Percentiles rank a stretch among this genome's conserved stretches.
phyloP scores from a whole-genome alignment of 257 asterid genomes.

The Gentiana straminea region DNA sequence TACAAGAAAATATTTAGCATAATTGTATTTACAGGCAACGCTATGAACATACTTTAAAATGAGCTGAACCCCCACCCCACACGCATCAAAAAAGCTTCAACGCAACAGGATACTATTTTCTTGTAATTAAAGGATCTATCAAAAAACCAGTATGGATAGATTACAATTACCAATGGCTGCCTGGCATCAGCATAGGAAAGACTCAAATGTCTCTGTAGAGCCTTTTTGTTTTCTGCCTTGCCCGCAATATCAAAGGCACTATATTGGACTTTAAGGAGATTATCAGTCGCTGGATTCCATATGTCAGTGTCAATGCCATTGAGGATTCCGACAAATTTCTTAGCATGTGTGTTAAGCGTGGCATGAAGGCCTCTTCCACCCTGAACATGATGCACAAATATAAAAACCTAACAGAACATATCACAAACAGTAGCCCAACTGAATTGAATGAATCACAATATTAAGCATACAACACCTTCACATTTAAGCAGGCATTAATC shows the following conservation, averaged over 20 bases:
- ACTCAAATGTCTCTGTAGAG: conserved; percentile 57
- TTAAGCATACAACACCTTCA: too few relatives aligned
- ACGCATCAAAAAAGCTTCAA: too few relatives aligned
- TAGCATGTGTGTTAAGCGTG: conserved; percentile 64
- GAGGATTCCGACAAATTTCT: conserved; percentile 81
- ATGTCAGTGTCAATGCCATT: conserved; percentile 93
- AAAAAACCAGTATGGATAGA: not conserved
- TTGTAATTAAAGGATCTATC: too few relatives aligned
- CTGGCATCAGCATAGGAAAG: conserved; percentile 44
- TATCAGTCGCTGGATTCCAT: conserved; percentile 93
- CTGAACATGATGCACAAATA: conserved; percentile 33
- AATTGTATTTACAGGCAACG: too few relatives aligned
- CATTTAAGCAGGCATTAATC: too few relatives aligned
- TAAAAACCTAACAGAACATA: not conserved
- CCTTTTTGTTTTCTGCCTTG: conserved; percentile 72
- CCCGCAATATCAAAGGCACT: conserved; percentile 59
- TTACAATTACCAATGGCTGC: conserved; percentile 65
- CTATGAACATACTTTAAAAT: too few relatives aligned
- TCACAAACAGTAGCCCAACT: too few relatives aligned
- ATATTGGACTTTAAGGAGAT: conserved; percentile 62
- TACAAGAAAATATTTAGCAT: too few relatives aligned
- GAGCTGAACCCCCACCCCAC: too few relatives aligned
- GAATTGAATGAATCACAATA: too few relatives aligned
- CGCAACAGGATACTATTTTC: too few relatives aligned
- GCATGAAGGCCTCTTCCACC: conserved; percentile 76